Base-by-base conservation (phyloP, 1,139 yeast species). In the Taiozyma sp. region DNA sequence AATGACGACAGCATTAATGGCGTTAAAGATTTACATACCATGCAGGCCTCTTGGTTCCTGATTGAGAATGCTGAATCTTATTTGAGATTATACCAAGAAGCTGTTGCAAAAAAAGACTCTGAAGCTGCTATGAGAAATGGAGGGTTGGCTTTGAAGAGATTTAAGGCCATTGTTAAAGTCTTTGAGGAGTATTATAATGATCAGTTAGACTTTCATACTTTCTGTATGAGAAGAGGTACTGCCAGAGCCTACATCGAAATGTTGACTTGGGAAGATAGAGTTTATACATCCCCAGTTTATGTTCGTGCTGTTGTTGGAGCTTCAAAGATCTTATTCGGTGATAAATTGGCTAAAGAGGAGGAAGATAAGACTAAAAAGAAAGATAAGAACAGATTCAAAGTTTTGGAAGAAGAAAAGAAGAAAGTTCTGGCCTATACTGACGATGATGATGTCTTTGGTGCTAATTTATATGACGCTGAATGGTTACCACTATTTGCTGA, bases 41-140 rank as follows among this genome's bases (percentile, higher is more conserved):
- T 95, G 85, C 98, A 93, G 70, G 93, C 87, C n/a, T 78, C 83
- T 53, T 90, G 97, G 96, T 88, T 89, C 53, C 71, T 95, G 56
- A 71, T 79, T 41, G 97, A 89, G 65, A 84, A 87, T 65, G 98
- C 95, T 2, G 96, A 88, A 63, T 85, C 95, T 6, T 88, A 88
- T 62, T 69, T 68, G 48, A 77, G 88, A 57, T 57, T 73, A 37
- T 73, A 67, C 43, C 48, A 64, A 14, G 59, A 56, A 16, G 53
- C 66, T 2, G 42, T 52, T 13, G 71, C 69, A 47, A 68, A 67
- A 26, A 61, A 64, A 56, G 37, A 49, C n/a, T 46, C 56, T 9
- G 60, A 58, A 22, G 56, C 60, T 21, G 75, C 73, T 42, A 73
- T 72, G 22, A 73, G 74, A 47, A 76, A 74, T 60, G 73, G 76